These are phyloP conservation scores for Lycium ferocissimum DNA, from an alignment of 257 asterid genomes.

Conservation along the genomic window DNA sequence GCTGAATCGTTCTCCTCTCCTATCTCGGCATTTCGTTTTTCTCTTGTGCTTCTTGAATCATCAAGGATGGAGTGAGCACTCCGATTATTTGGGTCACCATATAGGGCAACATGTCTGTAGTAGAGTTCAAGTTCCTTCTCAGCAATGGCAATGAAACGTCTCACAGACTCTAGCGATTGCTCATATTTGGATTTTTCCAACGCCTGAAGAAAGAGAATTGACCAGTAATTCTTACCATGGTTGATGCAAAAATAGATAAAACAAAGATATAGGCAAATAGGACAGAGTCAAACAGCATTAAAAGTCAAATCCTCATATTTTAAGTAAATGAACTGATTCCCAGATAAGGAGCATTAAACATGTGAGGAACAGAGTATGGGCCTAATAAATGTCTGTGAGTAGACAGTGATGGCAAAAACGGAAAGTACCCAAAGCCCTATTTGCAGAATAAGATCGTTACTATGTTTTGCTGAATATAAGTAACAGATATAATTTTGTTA, in stretches of 20 bases:
- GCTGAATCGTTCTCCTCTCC: constrained; percentile 28
- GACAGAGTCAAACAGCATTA: background rate
- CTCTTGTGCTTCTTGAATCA: constrained; percentile 35
- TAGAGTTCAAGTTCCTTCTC: constrained; percentile 96
- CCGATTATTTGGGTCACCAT: constrained; percentile 76
- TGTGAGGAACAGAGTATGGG: background rate
- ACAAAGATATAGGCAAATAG: background rate
- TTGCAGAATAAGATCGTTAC: background rate
- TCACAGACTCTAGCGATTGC: constrained; percentile 89
- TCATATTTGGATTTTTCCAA: constrained; percentile 86
- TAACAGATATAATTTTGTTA: background rate
- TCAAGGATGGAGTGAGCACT: constrained; percentile 62
- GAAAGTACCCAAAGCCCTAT: background rate
- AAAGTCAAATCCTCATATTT: background rate
- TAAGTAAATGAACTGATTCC: background rate
- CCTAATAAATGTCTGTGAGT: background rate
- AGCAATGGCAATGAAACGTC: constrained; percentile 78
- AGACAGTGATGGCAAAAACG: background rate
- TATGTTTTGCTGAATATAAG: background rate
- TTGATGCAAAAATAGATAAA: background rate
- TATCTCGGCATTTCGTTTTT: constrained; percentile 24
- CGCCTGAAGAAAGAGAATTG: constrained; percentile 58
- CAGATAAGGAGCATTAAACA: background rate
- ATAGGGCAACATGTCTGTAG: constrained; percentile 80
- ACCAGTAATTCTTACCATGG: background rate